Base-by-base conservation (phyloP, 441 rosid genomes). In the Flueggea neowawraea region DNA sequence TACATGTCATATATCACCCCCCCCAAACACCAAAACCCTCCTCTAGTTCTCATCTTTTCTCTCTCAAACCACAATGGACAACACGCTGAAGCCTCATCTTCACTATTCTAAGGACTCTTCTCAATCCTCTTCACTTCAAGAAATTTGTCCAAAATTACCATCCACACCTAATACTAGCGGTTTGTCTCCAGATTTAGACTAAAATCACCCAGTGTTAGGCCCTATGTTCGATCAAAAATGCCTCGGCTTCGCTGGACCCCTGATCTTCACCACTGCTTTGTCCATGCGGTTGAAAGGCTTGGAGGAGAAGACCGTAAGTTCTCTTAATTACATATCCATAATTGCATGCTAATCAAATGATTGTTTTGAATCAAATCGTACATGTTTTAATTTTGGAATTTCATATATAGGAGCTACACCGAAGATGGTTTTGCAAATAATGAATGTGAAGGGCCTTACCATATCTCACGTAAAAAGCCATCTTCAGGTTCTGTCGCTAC, bases 391-490 rank as follows among this genome's bases (percentile, higher is more conserved):
- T 36, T 36, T 36, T 8, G 9, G 41, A 36, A 3, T 36, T 36
- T 36, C 7, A 36, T 36, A 36, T 65, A 47, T 43, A 95, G 99
- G 85, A 79, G 98, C 99, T 17, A 95, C 99, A 17, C 99, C 99
- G 12, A 95, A 95, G 74, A 90, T 91, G 62, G 95, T 95, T 71
- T 88, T 95, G 55, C 96, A 89, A 81, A 69, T 90, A 54, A 95
- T 95, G 99, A 91, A 91, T 85, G 96, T 90, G 80, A 85, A 88
- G 69, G 99, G 98, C 50, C 91, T 95, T 45, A 91, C 98, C 66
- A 90, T 95, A 55, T 89, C 98, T 65, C 99, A 95, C 74, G 99
- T 95, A 63, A 95, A 95, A 84, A 95, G 99, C 87, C 99, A 95
- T 72, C 97, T 95, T 47, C 99, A 95, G 97, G 99, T 90, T 58